These are phyloP conservation scores for Magnolia sinica DNA, from an alignment of 164 flowering plant species.

Conservation along the genomic window DNA sequence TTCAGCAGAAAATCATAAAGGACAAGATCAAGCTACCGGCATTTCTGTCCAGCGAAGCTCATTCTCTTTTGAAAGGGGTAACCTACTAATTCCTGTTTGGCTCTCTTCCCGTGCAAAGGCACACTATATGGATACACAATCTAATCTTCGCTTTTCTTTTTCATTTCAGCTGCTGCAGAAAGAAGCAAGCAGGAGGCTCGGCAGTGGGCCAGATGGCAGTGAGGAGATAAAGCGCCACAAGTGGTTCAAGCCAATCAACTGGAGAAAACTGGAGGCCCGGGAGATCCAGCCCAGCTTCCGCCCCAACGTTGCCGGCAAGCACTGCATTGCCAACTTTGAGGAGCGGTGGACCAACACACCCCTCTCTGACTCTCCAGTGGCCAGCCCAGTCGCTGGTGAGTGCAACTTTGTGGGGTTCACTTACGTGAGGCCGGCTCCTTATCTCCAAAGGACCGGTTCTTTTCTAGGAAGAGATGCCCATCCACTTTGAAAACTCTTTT, in stretches of 20 bases:
- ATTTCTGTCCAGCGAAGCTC: constrained; percentile 80
- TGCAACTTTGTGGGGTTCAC: constrained; percentile 60
- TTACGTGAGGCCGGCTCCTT: constrained; percentile 62
- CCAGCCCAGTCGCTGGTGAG: constrained; percentile 53
- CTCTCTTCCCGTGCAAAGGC: neutral
- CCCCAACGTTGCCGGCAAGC: constrained; percentile 74
- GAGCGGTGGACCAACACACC: constrained; percentile 81
- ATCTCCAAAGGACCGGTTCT: constrained; percentile 25
- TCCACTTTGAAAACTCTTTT: neutral
- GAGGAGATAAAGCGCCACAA: constrained; percentile 79
- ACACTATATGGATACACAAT: neutral
- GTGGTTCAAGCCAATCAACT: constrained; percentile 84
- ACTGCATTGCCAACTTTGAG: constrained; percentile 79
- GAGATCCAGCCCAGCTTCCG: constrained; percentile 72
- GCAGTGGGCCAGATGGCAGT: constrained; percentile 63
- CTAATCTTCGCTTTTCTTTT: neutral
- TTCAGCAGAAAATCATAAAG: constrained; percentile 84
- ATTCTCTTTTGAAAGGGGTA: constrained; percentile 87
- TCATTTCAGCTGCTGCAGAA: constrained; percentile 64
- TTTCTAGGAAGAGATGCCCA: neutral
- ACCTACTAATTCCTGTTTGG: neutral
- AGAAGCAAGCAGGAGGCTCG: constrained; percentile 71
- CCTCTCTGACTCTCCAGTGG: constrained; percentile 64
- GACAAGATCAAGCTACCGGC: constrained; percentile 85
- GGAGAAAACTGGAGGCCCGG: constrained; percentile 78